Base-by-base conservation (phyloP, 805 yeast species). In the Sugiyamaella qingdaonensis region DNA sequence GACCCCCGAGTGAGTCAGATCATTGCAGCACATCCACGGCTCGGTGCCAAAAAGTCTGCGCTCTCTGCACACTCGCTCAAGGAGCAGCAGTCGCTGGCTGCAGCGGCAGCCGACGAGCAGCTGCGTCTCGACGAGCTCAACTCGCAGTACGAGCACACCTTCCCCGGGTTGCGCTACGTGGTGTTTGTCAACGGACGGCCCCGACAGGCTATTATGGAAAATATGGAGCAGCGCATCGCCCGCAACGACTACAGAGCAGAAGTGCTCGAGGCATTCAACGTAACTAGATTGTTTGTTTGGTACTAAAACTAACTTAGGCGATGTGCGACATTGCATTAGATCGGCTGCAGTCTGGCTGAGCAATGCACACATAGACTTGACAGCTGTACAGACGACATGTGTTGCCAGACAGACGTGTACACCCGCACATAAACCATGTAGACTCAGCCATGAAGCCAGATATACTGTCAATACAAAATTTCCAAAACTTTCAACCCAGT, bases 311-410 rank as follows among this genome's bases (percentile, higher is more conserved):
- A 10, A 42, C 51, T 27, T 11, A 66, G 62, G 96, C 95, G 21
- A 88, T 90, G 95, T 88, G 96, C 68, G 95, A 88, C 68, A 91
- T 90, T 53, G 97, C 97, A 0, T 60, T 77, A 24, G 96, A 89
- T 69, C 74, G 97, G 54, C 84, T 84, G 29, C 29, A 24, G 7
- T 24, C 29, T 24, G 7, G 29, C 29, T 24, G 29, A 24, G 29
- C 29, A 24, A 2, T 31, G 33, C n/a, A 61, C 60, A 46, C 44
- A 57, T 24, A 24, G 29, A 3, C 35, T 3, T 14, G 45, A 19
- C 21, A n/a, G 21, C 5, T 42, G 46, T 14, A 42, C 21, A 42
- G 3, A 24, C 7, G 29, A 24, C 29, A 7, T 24, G 29, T 24
- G n/a, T 24, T 24, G 29, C 3, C 29, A 24, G 3, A 7, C 7